Conservation (phyloP, 345 rosid genomes). For the Citrus unshiu region DNA sequence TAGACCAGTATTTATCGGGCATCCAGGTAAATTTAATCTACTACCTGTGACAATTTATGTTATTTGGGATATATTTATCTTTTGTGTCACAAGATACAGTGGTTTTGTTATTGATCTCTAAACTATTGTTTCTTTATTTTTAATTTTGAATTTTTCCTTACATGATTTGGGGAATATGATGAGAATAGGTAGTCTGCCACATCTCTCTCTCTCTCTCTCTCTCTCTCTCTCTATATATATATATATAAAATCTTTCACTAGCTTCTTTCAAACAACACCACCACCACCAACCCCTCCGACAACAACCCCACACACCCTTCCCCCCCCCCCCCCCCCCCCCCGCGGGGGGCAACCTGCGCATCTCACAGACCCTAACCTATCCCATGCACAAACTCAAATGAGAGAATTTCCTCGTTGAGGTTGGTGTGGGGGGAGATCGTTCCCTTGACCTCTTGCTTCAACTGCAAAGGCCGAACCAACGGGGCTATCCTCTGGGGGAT, state of each 20-base stretch:
- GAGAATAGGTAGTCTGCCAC: not conserved
- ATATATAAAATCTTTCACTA: too few relatives aligned
- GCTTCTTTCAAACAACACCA: not conserved
- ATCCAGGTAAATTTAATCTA: slow-evolving; percentile 54
- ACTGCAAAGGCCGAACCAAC: not conserved
- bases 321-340: too few relatives aligned
- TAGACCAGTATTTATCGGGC: slow-evolving; percentile 75
- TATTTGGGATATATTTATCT: not conserved
- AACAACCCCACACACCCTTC: too few relatives aligned
- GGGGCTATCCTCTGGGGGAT: not conserved
- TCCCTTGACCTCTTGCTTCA: not conserved
- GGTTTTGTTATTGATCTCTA: not conserved
- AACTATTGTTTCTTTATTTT: not conserved
- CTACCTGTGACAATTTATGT: not conserved
- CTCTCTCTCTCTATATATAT: too few relatives aligned
- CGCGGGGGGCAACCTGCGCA: rapidly evolving
- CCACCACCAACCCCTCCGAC: too few relatives aligned
- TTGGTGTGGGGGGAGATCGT: not conserved
- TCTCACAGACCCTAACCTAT: not conserved
- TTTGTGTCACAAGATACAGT: not conserved
- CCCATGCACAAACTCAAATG: not conserved
- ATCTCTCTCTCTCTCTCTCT: too few relatives aligned
- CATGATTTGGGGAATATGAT: not conserved
- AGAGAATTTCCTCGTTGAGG: not conserved
- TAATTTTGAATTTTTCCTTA: not conserved